Conservation (phyloP, 768 basidiomycete genomes). For the Hygrophoropsis aurantiaca region DNA sequence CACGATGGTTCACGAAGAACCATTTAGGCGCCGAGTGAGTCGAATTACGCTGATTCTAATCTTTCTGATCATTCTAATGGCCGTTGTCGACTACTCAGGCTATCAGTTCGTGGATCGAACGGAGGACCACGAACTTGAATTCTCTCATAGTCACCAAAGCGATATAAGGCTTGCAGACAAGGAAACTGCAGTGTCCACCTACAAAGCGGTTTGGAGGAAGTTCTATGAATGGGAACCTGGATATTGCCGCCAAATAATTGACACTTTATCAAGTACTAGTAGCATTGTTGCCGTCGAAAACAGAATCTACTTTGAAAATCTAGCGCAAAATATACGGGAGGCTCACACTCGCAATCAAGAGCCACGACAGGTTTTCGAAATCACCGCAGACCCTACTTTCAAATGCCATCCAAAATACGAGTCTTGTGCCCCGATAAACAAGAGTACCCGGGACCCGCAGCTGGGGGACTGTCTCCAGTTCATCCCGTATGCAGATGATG, state of each 20-base stretch:
- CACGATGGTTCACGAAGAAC: no score
- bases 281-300: slow-evolving; percentile 8
- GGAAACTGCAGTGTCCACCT: slow-evolving; percentile 28
- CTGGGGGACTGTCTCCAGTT: slow-evolving; percentile 24
- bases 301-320: slow-evolving; percentile 9
- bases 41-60: no score
- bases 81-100: no score
- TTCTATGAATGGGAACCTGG: slow-evolving; percentile 47
- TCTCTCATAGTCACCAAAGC: no score
- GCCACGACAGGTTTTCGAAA: no score
- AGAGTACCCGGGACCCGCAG: slow-evolving; percentile 19
- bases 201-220: slow-evolving; percentile 40
- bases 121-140: no score
- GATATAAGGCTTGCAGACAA: no score
- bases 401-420: slow-evolving; percentile 38
- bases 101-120: no score
- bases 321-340: slow-evolving; percentile 11
- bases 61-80: no score
- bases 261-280: slow-evolving; percentile 7
- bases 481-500: slow-evolving; percentile 50
- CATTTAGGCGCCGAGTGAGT: no score
- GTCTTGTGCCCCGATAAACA: slow-evolving; percentile 43
- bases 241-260: slow-evolving; percentile 26
- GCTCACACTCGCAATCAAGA: no score
- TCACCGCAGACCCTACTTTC: slow-evolving; percentile 10